These are phyloP conservation scores for Exidia glandulosa DNA, from an alignment of 768 basidiomycete genomes.

Conservation along the genomic window DNA sequence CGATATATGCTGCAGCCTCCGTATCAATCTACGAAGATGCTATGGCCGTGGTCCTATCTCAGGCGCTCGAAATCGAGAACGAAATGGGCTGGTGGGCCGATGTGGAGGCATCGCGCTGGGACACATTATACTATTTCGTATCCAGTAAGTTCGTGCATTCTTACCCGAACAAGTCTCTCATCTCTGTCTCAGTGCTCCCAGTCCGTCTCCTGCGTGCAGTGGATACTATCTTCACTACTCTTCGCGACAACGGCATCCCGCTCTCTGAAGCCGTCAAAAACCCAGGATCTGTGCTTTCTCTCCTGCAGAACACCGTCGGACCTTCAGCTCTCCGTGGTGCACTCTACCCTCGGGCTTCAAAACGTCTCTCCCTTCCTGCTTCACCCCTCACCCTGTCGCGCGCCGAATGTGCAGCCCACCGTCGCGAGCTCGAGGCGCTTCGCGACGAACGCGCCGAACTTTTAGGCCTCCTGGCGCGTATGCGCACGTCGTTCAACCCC, in stretches of 20 bases:
- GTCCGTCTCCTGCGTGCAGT: constrained; percentile 10
- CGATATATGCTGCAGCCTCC: not conserved
- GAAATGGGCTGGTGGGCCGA: constrained; percentile 84
- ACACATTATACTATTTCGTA: constrained; percentile 54
- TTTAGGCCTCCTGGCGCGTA: constrained; percentile 50
- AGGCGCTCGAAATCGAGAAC: constrained; percentile 58
- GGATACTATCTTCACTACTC: constrained; percentile 25
- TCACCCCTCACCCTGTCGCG: constrained; percentile 52
- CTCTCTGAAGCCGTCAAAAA: constrained; percentile 35
- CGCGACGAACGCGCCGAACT: constrained; percentile 58
- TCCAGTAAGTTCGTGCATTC: constrained; percentile 54
- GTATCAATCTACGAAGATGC: constrained; percentile 45
- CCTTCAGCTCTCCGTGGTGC: constrained; percentile 39
- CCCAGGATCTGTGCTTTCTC: constrained; percentile 34
- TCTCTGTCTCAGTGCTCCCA: constrained; percentile 5
- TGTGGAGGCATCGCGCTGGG: constrained; percentile 46
- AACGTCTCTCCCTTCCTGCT: constrained; percentile 21
- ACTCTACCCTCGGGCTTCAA: constrained; percentile 47
- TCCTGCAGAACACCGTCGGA: constrained; percentile 38
- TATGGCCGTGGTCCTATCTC: constrained; percentile 49
- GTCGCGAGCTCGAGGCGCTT: constrained; percentile 45
- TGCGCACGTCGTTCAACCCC: constrained; percentile 28
- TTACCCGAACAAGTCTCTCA: too few species aligned
- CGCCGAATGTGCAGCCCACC: constrained; percentile 57
- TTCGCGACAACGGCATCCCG: constrained; percentile 35